A percentile compares a stretch with the other conserved stretches of the same genome.
These are phyloP conservation scores for Mycotypha africana DNA, from an alignment of 371 early-diverging fungal species.

Conservation along the genomic window DNA sequence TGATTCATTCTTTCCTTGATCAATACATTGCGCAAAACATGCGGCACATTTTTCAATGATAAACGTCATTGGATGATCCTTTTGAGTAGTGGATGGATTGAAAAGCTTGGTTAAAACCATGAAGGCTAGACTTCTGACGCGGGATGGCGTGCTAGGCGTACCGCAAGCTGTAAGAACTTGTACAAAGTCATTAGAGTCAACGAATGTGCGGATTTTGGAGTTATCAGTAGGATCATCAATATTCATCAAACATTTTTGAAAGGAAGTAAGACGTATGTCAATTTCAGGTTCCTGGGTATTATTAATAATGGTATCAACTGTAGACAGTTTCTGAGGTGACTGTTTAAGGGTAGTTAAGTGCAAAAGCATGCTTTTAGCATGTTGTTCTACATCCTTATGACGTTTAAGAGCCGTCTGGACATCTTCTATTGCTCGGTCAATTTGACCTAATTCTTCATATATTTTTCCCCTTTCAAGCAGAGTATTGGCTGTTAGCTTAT, in stretches of 20 bases:
- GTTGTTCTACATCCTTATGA: constrained; percentile 23
- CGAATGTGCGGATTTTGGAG: constrained; percentile 15
- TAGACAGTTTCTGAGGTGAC: not conserved
- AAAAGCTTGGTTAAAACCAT: constrained; percentile 36
- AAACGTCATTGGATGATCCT: constrained; percentile 21
- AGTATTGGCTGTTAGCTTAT: constrained; percentile 10
- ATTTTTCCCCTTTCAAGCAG: constrained; percentile 32
- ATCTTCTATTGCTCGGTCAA: constrained; percentile 33
- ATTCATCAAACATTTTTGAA: constrained; percentile 14
- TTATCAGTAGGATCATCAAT: constrained; percentile 8
- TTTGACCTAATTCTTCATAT: constrained; percentile 20
- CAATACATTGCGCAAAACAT: constrained; percentile 36
- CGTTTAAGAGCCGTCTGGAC: constrained; percentile 28
- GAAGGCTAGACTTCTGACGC: constrained; percentile 26
- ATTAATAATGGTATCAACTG: not conserved
- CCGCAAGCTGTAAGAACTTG: constrained; percentile 33
- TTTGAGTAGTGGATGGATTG: constrained; percentile 17
- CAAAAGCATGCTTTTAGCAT: constrained; percentile 25
- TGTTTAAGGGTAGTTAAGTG: constrained; percentile 5
- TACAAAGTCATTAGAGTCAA: constrained; percentile 26
- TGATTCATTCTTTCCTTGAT: constrained; percentile 34
- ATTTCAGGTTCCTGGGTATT: constrained; percentile 1
- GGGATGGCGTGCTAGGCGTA: constrained; percentile 14
- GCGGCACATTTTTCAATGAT: constrained; percentile 36
- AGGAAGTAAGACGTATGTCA: constrained; percentile 9